phyloP scores from a whole-genome alignment of 192 early-diverging fungal genomes.

The Gaertneriomyces semiglobifer region DNA sequence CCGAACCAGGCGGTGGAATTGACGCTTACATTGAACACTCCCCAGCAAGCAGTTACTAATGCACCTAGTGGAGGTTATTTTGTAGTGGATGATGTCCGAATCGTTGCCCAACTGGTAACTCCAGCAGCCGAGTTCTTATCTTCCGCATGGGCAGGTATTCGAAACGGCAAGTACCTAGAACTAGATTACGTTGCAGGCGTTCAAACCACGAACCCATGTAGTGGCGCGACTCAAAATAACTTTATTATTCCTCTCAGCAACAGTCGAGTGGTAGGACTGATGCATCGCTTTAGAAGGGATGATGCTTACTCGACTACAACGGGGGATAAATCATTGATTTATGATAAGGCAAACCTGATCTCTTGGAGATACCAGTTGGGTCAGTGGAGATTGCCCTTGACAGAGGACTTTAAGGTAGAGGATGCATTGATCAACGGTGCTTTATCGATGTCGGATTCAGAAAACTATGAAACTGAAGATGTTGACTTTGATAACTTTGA shows the following conservation, averaged over 20 bases:
- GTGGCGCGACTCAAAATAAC: not conserved
- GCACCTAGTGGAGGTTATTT: not conserved
- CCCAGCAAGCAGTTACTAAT: not conserved
- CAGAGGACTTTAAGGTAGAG: not conserved
- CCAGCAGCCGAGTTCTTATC: not conserved
- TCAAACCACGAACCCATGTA: not conserved
- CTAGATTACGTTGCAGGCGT: not conserved
- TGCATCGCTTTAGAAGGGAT: not conserved
- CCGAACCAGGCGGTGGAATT: not conserved
- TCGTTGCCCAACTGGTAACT: not conserved
- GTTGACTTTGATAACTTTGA: slow-evolving; percentile 7
- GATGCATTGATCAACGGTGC: not conserved
- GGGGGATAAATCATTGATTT: not conserved
- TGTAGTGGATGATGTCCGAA: not conserved
- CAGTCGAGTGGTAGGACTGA: not conserved
- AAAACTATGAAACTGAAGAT: slow-evolving; percentile 1
- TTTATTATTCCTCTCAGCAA: slow-evolving; percentile 3
- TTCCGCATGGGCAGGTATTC: not conserved
- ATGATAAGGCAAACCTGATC: not conserved
- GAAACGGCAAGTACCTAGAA: not conserved
- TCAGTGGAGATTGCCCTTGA: not conserved
- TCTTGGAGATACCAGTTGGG: slow-evolving; percentile 6
- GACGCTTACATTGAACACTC: not conserved
- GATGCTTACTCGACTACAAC: not conserved
- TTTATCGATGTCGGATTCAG: not conserved